Percentiles rank a stretch among this genome's conserved stretches.
Conservation (phyloP, 2,329 filamentous ascomycete species). For the Colletotrichum melonis region DNA sequence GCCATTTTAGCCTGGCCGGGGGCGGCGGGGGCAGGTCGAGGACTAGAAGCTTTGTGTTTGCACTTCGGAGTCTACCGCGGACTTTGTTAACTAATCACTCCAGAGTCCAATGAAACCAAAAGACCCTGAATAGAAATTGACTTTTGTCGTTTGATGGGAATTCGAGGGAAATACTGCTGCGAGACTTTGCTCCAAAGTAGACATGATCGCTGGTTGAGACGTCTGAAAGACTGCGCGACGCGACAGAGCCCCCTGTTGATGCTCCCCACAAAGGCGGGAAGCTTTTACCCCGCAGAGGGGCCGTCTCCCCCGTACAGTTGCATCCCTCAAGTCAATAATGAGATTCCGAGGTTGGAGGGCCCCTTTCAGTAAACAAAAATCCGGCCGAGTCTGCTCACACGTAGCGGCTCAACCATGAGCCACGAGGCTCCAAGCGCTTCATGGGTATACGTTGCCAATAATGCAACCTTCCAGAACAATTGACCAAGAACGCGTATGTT, state of each 20-base stretch:
- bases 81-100: not conserved
- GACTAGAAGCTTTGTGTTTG: not conserved
- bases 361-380: not conserved
- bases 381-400: not conserved
- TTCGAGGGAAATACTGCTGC: not conserved
- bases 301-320: conserved; percentile 22
- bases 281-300: conserved; percentile 35
- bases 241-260: conserved; percentile 22
- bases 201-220: not conserved
- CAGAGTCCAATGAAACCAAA: not conserved
- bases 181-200: not conserved
- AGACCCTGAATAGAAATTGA: not conserved
- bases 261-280: conserved; percentile 21
- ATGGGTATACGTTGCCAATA: not conserved
- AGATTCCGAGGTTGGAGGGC: conserved; percentile 15
- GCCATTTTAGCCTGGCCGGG: not conserved
- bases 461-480: not conserved
- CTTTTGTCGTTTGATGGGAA: not conserved
- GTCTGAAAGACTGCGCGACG: not conserved
- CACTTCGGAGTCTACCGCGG: not conserved
- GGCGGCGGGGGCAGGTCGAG: not conserved
- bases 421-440: not conserved
- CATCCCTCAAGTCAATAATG: not conserved
- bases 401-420: not conserved
- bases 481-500: not conserved